Base-by-base conservation (phyloP, 257 asterid genomes). In the Lycium ferocissimum region DNA sequence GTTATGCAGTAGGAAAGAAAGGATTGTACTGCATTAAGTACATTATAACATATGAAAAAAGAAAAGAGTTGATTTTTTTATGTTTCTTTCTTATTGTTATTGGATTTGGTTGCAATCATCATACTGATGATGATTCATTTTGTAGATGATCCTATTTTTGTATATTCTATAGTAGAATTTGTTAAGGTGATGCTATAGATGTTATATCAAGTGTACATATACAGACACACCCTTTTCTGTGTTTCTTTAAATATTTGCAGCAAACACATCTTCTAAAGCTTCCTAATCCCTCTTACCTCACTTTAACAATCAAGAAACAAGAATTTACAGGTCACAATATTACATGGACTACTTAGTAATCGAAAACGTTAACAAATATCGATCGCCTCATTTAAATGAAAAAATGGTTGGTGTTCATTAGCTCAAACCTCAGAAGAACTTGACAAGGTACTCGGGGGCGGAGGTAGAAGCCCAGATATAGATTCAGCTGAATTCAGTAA, bases 21-120 rank as follows among this genome's bases (percentile, higher is more conserved):
- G 38, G 69, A 37, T 38, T 61, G 69, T 78, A 81, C 75, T 70
- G 73, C 85, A 67, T 80, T 85, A 73, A 45, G 43, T 47, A 11
- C n/a, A 49, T 51, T 12, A 20, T 6, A 76, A 7, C 63, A 76
- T 51, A 13, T 51, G 45, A 22, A 14, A 15, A 40, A 73, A 59
- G 65, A 59, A n/a, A 59, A 47, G 59, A n/a, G 20, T 22, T 22
- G 22, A 20, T 22, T 7, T 49, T 72, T 47, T 10, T 38, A 14
- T 76, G 62, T 75, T 49, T 49, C 62, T 49, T 49, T 75, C 59
- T 11, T 73, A 22, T 49, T 75, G 13, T 49, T 49, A 12, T 37
- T 75, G 62, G 20, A 75, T 75, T 75, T 47, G n/a, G 43, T 20
- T 49, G 81, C 54, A 75, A 75, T 75, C 81, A 75, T 75, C 81